Percentiles rank a stretch among this genome's conserved stretches.
Conservation (phyloP, 148 eudicot genomes). For the Chenopodium formosanum region DNA sequence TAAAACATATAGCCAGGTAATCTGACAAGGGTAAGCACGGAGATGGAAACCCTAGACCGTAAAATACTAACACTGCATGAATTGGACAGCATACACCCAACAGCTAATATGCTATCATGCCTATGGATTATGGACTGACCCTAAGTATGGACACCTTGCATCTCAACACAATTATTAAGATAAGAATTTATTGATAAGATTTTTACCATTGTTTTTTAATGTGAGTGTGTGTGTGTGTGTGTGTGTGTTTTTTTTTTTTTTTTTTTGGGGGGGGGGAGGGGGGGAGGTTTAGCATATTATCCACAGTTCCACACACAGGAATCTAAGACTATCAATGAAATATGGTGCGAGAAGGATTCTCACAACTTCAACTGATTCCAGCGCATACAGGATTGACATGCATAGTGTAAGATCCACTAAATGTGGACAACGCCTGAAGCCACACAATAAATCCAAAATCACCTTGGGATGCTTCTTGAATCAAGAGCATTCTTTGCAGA, state of each 20-base stretch:
- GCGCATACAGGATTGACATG: slow-evolving; percentile 43
- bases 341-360: slow-evolving; percentile 23
- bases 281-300: background rate
- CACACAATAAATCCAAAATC: slow-evolving; percentile 44
- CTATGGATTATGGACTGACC: background rate
- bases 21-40: background rate
- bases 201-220: background rate
- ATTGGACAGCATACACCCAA: background rate
- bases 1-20: background rate
- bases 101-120: background rate
- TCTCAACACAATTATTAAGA: background rate
- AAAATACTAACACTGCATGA: background rate
- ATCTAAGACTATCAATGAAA: slow-evolving; percentile 4
- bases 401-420: slow-evolving; percentile 40
- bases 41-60: background rate
- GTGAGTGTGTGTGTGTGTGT: too few relatives aligned
- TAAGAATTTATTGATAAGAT: background rate
- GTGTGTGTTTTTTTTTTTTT: too few relatives aligned
- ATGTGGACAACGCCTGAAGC: slow-evolving; percentile 35
- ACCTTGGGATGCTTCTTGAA: slow-evolving; percentile 99
- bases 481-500: slow-evolving; percentile 92
- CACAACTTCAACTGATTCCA: slow-evolving; percentile 34
- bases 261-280: background rate
- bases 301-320: background rate
- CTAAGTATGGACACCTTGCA: background rate